A percentile compares a stretch with the other conserved stretches of the same genome.
phyloP scores from a whole-genome alignment of 306 rosid genomes.

The Nissolia schottii region DNA sequence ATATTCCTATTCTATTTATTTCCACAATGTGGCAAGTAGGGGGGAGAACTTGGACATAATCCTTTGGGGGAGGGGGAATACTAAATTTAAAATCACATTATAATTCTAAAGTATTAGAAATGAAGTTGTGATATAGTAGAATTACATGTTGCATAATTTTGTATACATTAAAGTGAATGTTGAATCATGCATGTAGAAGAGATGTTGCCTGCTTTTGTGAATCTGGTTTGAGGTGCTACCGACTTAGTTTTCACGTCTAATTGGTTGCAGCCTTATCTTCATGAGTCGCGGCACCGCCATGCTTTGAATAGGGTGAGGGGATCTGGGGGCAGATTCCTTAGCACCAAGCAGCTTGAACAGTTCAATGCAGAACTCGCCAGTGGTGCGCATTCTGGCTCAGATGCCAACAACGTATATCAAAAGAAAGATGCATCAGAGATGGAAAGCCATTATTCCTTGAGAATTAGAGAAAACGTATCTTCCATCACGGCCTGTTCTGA shows the following conservation, averaged over 20 bases:
- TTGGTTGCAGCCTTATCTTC: constrained; percentile 86
- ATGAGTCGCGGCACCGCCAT: constrained; percentile 88
- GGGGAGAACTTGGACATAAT: not conserved
- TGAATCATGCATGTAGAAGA: not conserved
- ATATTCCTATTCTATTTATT: not conserved
- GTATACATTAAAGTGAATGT: not conserved
- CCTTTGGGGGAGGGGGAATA: not conserved
- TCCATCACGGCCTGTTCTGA: constrained; percentile 40
- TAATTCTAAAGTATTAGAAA: not conserved
- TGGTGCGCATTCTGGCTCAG: constrained; percentile 22
- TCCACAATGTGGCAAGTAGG: not conserved
- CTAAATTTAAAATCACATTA: not conserved
- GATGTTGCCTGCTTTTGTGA: not conserved
- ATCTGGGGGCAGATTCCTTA: constrained; percentile 83
- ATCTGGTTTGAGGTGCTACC: not conserved
- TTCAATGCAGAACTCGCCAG: constrained; percentile 13
- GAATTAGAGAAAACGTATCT: constrained; percentile 31
- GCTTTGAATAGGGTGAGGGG: constrained; percentile 90
- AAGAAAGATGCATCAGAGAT: constrained; percentile 25
- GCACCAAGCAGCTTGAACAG: constrained; percentile 51
- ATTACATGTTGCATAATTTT: not conserved
- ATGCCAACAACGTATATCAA: constrained; percentile 21
- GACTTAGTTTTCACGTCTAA: not conserved
- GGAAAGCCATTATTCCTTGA: constrained; percentile 30
- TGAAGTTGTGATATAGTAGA: not conserved